phyloP scores from a whole-genome alignment of 2,329 filamentous ascomycete species.

The Xylariaceae sp. region DNA sequence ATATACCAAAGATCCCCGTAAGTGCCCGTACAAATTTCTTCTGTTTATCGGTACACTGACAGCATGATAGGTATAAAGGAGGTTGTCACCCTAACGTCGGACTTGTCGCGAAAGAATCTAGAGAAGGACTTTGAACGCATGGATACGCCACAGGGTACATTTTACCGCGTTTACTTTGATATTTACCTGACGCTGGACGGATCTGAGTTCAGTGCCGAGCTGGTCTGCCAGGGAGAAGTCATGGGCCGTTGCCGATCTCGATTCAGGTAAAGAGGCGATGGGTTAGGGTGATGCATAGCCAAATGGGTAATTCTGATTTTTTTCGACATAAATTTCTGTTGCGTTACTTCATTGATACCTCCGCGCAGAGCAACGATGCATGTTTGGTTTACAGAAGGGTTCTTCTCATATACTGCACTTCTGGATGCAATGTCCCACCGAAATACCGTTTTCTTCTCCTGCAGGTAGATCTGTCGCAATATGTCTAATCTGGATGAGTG shows the following conservation, averaged over 20 bases:
- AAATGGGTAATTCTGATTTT: slow-evolving; percentile 30
- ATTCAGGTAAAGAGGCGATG: slow-evolving; percentile 65
- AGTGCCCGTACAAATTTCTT: slow-evolving; percentile 53
- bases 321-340: slow-evolving; percentile 34
- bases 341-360: slow-evolving; percentile 39
- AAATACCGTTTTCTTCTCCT: slow-evolving; percentile 24
- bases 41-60: slow-evolving; percentile 39
- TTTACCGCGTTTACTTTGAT: slow-evolving; percentile 83
- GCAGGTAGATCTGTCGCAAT: slow-evolving; percentile 14
- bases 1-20: slow-evolving; percentile 99
- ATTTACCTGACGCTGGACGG: slow-evolving; percentile 94
- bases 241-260: slow-evolving; percentile 96
- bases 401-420: slow-evolving; percentile 13
- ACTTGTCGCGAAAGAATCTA: slow-evolving; percentile 95
- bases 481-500: slow-evolving; percentile 22
- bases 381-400: slow-evolving; percentile 30
- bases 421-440: slow-evolving; percentile 21
- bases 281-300: slow-evolving; percentile 25
- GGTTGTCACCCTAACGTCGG: slow-evolving; percentile 95
- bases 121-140: slow-evolving; percentile 99
- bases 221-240: slow-evolving; percentile 98
- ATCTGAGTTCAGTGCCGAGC: slow-evolving; percentile 95
- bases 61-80: slow-evolving; percentile 86
- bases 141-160: slow-evolving; percentile 97
- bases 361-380: slow-evolving; percentile 34